Conservation (phyloP, 257 asterid genomes). For the Cordia subcordata region DNA sequence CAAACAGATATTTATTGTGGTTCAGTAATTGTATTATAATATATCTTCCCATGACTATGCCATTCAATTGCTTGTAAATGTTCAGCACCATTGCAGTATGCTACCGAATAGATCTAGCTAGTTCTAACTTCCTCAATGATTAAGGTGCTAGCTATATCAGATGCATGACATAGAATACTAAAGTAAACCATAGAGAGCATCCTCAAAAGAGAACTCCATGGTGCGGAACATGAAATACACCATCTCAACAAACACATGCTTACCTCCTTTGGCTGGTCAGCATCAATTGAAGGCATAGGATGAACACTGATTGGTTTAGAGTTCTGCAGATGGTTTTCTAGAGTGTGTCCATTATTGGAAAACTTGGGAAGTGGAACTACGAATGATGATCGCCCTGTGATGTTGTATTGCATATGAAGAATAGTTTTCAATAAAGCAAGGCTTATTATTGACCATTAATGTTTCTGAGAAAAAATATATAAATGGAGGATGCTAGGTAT, state of each 20-base stretch:
- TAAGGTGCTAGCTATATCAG: too few relatives aligned
- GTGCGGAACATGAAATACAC: not conserved
- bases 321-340: constrained; percentile 32
- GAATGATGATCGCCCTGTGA: constrained; percentile 40
- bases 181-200: too few relatives aligned
- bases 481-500: too few relatives aligned
- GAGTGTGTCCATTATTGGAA: constrained; percentile 36
- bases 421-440: not conserved
- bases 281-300: constrained; percentile 41
- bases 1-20: too few relatives aligned
- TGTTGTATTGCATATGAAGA: constrained; percentile 9
- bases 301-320: constrained; percentile 36
- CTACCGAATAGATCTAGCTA: too few relatives aligned
- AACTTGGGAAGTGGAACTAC: constrained; percentile 47
- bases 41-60: too few relatives aligned
- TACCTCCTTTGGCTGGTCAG: constrained; percentile 57
- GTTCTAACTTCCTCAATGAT: too few relatives aligned
- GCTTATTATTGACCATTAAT: not conserved
- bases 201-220: too few relatives aligned
- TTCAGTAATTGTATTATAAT: too few relatives aligned
- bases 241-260: constrained; percentile 11
- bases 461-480: not conserved
- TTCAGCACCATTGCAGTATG: too few relatives aligned
- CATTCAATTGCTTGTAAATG: too few relatives aligned
- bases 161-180: too few relatives aligned